These are phyloP conservation scores for Cladosporium sp. DNA, from an alignment of 2,329 filamentous ascomycete genomes.

Conservation along the genomic window DNA sequence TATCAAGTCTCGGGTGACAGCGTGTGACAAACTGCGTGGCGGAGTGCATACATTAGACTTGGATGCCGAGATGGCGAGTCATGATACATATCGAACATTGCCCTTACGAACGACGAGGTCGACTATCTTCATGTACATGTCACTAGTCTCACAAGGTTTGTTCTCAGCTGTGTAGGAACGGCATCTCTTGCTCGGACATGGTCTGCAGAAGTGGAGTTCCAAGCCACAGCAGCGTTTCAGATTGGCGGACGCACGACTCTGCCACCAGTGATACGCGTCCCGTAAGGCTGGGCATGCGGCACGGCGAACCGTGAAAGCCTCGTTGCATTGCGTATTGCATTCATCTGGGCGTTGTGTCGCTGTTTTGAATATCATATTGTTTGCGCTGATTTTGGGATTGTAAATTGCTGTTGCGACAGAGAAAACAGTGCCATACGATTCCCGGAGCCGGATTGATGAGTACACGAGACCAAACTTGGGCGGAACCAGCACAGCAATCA, in stretches of 20 bases:
- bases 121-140: too few species aligned
- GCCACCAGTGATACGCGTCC: constrained; percentile 1
- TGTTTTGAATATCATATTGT: neutral
- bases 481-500: neutral
- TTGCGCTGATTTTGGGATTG: neutral
- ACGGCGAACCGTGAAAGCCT: neutral
- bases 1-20: too few species aligned
- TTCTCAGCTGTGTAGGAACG: neutral
- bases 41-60: neutral
- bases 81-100: neutral
- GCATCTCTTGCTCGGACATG: neutral
- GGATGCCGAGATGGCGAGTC: neutral
- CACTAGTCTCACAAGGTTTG: too few species aligned
- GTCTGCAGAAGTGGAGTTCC: neutral
- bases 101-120: too few species aligned
- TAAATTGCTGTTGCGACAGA: neutral
- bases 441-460: neutral
- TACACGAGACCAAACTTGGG: too few species aligned
- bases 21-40: neutral
- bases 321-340: constrained; percentile 1
- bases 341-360: neutral
- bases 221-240: neutral
- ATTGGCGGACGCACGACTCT: neutral
- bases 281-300: constrained; percentile 1
- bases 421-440: neutral